Percentiles rank a stretch among this genome's conserved stretches.
Evolutionary conservation across 805 yeast genomes (phyloP).

Genomic region (Lachancea fermentati): DNA sequence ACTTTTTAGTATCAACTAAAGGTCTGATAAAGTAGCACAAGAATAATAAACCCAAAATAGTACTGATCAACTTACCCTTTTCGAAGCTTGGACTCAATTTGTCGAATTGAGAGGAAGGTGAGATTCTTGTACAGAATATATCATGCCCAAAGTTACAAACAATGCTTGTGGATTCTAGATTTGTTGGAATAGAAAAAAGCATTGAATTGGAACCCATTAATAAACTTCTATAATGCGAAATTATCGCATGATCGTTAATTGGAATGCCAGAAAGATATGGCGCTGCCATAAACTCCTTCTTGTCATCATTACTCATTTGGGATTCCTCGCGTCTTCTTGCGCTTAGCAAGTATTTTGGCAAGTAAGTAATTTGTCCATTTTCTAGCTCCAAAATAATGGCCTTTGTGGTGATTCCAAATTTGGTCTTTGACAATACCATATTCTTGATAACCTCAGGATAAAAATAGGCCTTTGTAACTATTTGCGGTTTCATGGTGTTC

Average conservation of each 20-base stretch:
- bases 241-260: conserved; percentile 41
- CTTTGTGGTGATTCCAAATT: conserved; percentile 62
- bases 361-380: conserved; percentile 54
- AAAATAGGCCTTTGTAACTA: conserved; percentile 51
- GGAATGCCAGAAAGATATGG: conserved; percentile 64
- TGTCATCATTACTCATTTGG: conserved; percentile 46
- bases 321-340: conserved; percentile 63
- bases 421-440: conserved; percentile 51
- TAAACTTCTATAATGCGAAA: conserved; percentile 49
- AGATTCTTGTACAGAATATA: conserved; percentile 66
- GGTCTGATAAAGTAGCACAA: conserved; percentile 50
- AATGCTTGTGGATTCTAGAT: conserved; percentile 75
- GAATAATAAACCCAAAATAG: conserved; percentile 48
- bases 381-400: conserved; percentile 54
- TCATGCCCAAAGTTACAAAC: conserved; percentile 65
- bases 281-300: conserved; percentile 49
- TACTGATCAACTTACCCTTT: conserved; percentile 52
- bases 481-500: conserved; percentile 39
- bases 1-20: conserved; percentile 46
- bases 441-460: conserved; percentile 54
- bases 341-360: conserved; percentile 67
- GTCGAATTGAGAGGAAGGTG: conserved; percentile 85
- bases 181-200: conserved; percentile 50
- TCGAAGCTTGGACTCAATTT: conserved; percentile 62
- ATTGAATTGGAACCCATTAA: conserved; percentile 26